A percentile compares a stretch with the other conserved stretches of the same genome.
phyloP scores from a whole-genome alignment of 2,329 filamentous ascomycete species.

The Escovopsis sp. region DNA sequence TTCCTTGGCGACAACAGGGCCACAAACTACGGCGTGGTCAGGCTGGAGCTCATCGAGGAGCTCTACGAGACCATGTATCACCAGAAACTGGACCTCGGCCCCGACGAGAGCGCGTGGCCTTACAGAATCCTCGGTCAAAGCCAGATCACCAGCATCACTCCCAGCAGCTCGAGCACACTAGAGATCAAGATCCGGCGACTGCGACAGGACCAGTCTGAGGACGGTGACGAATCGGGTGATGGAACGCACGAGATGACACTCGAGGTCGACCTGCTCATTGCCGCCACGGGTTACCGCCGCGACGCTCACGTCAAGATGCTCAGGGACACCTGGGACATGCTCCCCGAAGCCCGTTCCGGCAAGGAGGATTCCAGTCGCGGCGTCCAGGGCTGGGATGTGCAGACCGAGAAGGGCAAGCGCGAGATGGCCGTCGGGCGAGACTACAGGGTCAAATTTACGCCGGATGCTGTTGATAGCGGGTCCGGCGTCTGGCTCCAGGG shows the following conservation, averaged over 20 bases:
- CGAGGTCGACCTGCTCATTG: constrained; percentile 67
- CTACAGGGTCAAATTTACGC: constrained; percentile 61
- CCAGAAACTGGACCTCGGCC: constrained; percentile 56
- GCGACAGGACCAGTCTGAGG: constrained; percentile 10
- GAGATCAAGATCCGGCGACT: constrained; percentile 35
- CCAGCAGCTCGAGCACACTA: constrained; percentile 31
- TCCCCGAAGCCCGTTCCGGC: constrained; percentile 35
- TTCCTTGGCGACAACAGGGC: constrained; percentile 55
- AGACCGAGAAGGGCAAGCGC: constrained; percentile 22
- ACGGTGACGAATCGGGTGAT: constrained; percentile 25
- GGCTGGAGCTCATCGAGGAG: constrained; percentile 76
- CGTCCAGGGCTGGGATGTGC: constrained; percentile 27
- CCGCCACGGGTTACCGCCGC: constrained; percentile 75
- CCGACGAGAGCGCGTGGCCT: constrained; percentile 61
- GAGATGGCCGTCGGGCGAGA: constrained; percentile 58
- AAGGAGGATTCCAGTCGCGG: constrained; percentile 17
- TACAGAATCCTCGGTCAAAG: constrained; percentile 63
- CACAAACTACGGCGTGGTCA: constrained; percentile 91
- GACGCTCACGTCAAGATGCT: constrained; percentile 69
- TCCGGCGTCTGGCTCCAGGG: constrained; percentile 87
- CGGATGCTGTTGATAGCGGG: constrained; percentile 50
- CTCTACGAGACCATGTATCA: constrained; percentile 82
- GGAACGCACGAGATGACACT: constrained; percentile 33
- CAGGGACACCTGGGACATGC: constrained; percentile 46
- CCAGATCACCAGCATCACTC: constrained; percentile 48